Base-by-base conservation (phyloP, 78 protist species). In the Dictyostelium citrinum region DNA sequence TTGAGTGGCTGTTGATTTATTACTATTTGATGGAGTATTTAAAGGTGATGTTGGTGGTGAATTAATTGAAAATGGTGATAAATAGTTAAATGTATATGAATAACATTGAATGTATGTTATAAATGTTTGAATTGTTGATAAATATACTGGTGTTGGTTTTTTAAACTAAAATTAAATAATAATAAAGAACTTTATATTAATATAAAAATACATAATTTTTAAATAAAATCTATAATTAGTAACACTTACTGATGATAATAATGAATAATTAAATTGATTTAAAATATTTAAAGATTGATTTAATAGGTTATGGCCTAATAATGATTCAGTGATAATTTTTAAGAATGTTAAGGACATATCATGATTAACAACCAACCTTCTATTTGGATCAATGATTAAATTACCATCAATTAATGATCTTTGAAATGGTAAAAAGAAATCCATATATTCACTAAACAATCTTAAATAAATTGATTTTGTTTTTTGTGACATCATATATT, bases 251-350 rank as follows among this genome's bases (percentile, higher is more conserved):
- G 27, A 7, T 46, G 79, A 45, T 29, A 71, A 83, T 33, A 70
- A 49, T 33, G 64, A 12, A 55, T 72, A 72, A 41, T 84, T 29
- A 29, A 17, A 77, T 33, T 79, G 46, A 22, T 84, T 43, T 20
- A 68, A 74, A 33, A 31, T 20, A n/a, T 46, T 46, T 24, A 83
- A 77, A 29, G 77, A 70, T 70, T 27, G 49, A 70, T 70, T 70
- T 35, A 77, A 67, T 29, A 84, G 29, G 16, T 84, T 84, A 51
- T 84, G 75, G 1, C 83, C 83, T 8, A 85, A 22, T 5, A 41
- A 85, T 31, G 82, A 85, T 43, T 85, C 91, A 27, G 70, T 37
- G 3, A 85, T 31, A 11, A 85, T 85, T 27, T 76, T 85, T 22
- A 85, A 76, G 39, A 85, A 85, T 5, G 84, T 43, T 4, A 35